A percentile compares a stretch with the other conserved stretches of the same genome.
Conservation (phyloP, 345 rosid species). For the Boechera retrofracta region DNA sequence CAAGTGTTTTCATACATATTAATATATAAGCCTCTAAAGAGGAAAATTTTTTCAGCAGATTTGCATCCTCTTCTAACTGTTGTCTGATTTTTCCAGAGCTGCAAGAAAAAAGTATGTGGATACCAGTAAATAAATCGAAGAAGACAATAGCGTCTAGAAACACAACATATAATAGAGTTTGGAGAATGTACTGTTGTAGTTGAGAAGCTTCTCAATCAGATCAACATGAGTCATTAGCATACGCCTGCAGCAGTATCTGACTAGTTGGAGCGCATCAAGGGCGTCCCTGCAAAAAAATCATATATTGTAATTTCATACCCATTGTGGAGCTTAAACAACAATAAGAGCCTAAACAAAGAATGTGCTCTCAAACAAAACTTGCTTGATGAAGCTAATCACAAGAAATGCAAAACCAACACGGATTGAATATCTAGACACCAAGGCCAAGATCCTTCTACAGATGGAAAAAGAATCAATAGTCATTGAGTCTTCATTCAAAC, state of each 20-base stretch:
- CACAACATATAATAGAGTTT: constrained; percentile 22
- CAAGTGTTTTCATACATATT: constrained; percentile 11
- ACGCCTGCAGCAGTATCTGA: constrained; percentile 93
- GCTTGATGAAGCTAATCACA: neutral
- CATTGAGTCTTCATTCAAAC: neutral
- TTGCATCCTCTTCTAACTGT: constrained; percentile 45
- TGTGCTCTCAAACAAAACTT: neutral
- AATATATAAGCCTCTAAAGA: constrained; percentile 10
- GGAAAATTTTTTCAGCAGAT: constrained; percentile 16
- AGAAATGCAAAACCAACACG: neutral
- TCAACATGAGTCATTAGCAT: constrained; percentile 99
- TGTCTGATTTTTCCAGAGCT: constrained; percentile 80
- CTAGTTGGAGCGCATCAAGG: constrained; percentile 87
- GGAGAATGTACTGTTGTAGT: constrained; percentile 75
- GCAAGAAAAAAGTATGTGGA: constrained; percentile 38
- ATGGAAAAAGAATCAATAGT: neutral
- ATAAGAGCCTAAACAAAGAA: constrained; percentile 9
- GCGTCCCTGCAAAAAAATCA: constrained; percentile 66
- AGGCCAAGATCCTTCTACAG: neutral
- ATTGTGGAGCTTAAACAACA: constrained; percentile 11
- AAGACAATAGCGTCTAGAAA: neutral
- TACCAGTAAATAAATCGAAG: neutral
- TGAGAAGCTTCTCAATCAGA: constrained; percentile 98
- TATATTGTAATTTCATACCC: constrained; percentile 1
- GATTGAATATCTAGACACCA: neutral